Percentiles rank a stretch among this genome's conserved stretches.
These are phyloP conservation scores for Leavenworthia alabamica DNA, from an alignment of 345 rosid species.

Conservation along the genomic window DNA sequence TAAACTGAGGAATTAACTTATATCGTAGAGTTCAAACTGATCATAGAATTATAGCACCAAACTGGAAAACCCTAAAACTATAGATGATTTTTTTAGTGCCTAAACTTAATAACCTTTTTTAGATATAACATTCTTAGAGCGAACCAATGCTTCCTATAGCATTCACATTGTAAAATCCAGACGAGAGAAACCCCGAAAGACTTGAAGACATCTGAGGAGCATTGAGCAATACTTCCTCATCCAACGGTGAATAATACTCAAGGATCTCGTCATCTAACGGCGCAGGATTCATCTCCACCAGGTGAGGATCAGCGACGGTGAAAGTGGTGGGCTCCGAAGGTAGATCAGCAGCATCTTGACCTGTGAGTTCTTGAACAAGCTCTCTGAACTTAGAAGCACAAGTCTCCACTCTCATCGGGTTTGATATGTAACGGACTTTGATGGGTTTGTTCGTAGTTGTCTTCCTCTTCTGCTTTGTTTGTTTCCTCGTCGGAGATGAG, in stretches of 20 bases:
- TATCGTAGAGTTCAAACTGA: background rate
- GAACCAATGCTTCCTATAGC: constrained; percentile 30
- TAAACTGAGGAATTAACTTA: too few species aligned
- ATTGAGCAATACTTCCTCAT: constrained; percentile 5
- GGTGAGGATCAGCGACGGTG: constrained; percentile 8
- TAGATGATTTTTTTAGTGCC: background rate
- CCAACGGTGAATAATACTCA: constrained; percentile 29
- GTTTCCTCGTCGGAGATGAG: constrained; percentile 16
- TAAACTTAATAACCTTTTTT: background rate
- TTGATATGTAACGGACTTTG: constrained; percentile 78
- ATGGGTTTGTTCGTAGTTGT: constrained; percentile 25
- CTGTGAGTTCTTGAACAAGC: constrained; percentile 81
- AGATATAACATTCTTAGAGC: constrained; percentile 5
- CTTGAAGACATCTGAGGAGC: constrained; percentile 25
- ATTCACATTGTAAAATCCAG: constrained; percentile 27
- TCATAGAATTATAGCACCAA: background rate
- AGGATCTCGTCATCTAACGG: background rate
- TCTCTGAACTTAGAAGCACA: constrained; percentile 71
- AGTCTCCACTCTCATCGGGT: constrained; percentile 67
- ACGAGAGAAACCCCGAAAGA: constrained; percentile 27
- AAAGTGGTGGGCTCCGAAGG: constrained; percentile 15
- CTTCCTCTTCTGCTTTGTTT: constrained; percentile 21
- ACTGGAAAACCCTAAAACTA: constrained; percentile 24
- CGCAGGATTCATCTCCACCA: constrained; percentile 14
- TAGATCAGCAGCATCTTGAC: constrained; percentile 56